Conservation (phyloP, 768 basidiomycete species). For the Candolleomyces aberdarensis region DNA sequence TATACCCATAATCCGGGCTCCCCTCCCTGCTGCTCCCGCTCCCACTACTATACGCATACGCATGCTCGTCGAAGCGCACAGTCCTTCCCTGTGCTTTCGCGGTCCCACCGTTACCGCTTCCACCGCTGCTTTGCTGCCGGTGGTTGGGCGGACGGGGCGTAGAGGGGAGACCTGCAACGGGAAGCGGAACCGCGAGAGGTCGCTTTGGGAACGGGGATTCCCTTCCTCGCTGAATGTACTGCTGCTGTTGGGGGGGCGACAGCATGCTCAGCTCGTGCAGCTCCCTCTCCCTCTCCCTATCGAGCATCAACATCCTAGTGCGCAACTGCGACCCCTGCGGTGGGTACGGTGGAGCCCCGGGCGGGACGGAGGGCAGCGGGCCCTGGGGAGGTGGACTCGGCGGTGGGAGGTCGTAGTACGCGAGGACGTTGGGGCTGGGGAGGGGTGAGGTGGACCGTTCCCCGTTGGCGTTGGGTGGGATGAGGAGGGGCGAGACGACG, state of each 20-base stretch:
- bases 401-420: slow-evolving; percentile 48
- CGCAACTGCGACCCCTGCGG: background rate
- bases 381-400: slow-evolving; percentile 48
- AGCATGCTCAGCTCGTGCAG: background rate
- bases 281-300: background rate
- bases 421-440: slow-evolving; percentile 38
- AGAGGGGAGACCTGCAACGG: no score
- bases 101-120: no score
- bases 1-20: no score
- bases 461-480: background rate
- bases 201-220: slow-evolving; percentile 50
- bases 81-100: no score
- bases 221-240: slow-evolving; percentile 32
- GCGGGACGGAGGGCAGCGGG: slow-evolving; percentile 38
- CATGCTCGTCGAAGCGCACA: no score
- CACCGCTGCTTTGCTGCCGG: no score
- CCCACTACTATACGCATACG: no score
- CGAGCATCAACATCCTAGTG: no score
- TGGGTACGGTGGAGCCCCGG: slow-evolving; percentile 2
- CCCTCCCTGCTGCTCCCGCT: no score
- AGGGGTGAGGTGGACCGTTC: slow-evolving; percentile 9
- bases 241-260: no score
- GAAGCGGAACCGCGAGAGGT: slow-evolving; percentile 25
- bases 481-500: background rate
- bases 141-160: no score